A percentile compares a stretch with the other conserved stretches of the same genome.
Conservation (phyloP, 2,329 filamentous ascomycete species). For the Trichoderma koningiopsis region DNA sequence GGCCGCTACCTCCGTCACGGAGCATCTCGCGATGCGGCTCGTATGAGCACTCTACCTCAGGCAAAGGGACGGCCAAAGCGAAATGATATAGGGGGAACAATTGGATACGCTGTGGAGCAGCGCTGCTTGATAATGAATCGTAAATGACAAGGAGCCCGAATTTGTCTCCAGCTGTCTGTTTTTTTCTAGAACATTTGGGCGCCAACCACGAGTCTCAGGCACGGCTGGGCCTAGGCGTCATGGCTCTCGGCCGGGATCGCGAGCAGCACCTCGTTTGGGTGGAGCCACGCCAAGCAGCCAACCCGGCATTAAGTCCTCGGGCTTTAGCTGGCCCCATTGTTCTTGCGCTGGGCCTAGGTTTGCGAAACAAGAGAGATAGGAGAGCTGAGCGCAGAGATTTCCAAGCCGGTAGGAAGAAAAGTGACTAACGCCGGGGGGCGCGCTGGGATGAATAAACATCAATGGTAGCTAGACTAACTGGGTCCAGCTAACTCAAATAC, state of each 20-base stretch:
- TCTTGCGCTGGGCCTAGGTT: background rate
- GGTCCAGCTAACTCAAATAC: background rate
- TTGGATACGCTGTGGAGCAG: constrained; percentile 2
- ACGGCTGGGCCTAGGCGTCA: constrained; percentile 4
- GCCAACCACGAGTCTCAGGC: background rate
- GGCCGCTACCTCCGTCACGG: constrained; percentile 1
- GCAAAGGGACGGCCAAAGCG: background rate
- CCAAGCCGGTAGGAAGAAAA: background rate
- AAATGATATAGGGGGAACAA: background rate
- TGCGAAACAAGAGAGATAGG: background rate
- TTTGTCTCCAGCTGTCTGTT: no score
- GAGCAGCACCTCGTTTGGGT: no score
- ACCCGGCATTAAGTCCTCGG: background rate
- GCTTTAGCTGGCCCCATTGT: constrained; percentile 9
- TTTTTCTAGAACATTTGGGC: background rate
- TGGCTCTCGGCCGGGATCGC: background rate
- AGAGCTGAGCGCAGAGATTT: constrained; percentile 15
- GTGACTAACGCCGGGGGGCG: constrained; percentile 5
- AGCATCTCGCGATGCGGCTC: background rate
- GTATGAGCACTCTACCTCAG: background rate
- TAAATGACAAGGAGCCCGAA: background rate
- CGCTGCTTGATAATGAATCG: background rate
- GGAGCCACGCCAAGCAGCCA: no score
- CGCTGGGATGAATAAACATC: background rate
- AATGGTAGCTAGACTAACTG: no score